phyloP scores from a whole-genome alignment of 441 rosid species.

The Hura crepitans region DNA sequence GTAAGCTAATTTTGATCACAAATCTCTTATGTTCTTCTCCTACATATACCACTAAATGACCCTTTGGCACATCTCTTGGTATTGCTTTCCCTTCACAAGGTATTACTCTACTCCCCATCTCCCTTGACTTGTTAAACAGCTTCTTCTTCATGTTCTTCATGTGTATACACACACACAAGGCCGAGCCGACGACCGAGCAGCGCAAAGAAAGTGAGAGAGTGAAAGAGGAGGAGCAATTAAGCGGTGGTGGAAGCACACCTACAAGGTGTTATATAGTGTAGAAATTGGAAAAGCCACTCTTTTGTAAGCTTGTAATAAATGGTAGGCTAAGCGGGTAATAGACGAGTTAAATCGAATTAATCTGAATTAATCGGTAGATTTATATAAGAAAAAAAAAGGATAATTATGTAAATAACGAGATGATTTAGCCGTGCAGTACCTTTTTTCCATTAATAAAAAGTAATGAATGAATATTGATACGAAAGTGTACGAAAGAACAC shows the following conservation, averaged over 20 bases:
- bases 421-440: conserved; percentile 37
- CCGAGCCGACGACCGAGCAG: background rate
- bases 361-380: too few species aligned
- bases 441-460: conserved; percentile 16
- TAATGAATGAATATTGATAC: conserved; percentile 33
- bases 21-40: conserved; percentile 65
- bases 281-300: conserved; percentile 12
- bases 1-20: conserved; percentile 63
- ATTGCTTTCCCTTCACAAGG: conserved; percentile 50
- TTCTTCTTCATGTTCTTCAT: conserved; percentile 39
- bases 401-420: background rate
- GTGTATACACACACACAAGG: background rate
- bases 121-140: conserved; percentile 52
- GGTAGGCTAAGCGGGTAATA: conserved; percentile 40
- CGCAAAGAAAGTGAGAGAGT: background rate
- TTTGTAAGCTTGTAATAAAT: conserved; percentile 35
- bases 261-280: conserved; percentile 36
- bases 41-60: conserved; percentile 81
- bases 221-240: conserved; percentile 22
- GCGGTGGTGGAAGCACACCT: conserved; percentile 23
- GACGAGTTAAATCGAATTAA: conserved; percentile 23
- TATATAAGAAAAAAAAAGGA: too few species aligned
- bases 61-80: conserved; percentile 86
- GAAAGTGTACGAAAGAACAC: conserved; percentile 55
- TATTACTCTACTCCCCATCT: conserved; percentile 42